Conservation (phyloP, 495 filamentous ascomycete species). For the Penicillium roqueforti region DNA sequence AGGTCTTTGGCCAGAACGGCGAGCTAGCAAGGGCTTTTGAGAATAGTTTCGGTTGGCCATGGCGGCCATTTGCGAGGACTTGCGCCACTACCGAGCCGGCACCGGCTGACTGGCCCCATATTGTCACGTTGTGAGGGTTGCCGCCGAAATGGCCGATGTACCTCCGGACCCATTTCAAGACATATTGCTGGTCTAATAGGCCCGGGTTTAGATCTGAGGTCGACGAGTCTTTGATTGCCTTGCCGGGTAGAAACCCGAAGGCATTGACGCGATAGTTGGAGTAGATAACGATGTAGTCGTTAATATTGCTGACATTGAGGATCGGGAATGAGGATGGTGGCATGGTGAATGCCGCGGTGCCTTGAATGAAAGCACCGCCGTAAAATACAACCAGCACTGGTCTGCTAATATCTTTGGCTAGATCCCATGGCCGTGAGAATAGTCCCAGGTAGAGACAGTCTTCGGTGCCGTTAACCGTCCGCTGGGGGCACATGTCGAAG, state of each 20-base stretch:
- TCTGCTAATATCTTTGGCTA: slow-evolving; percentile 29
- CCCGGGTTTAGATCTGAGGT: slow-evolving; percentile 50
- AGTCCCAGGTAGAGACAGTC: slow-evolving; percentile 59
- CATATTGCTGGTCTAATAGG: slow-evolving; percentile 47
- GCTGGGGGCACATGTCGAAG: slow-evolving; percentile 57
- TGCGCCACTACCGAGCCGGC: slow-evolving; percentile 54
- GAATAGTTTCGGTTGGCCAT: slow-evolving; percentile 37
- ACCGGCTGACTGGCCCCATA: slow-evolving; percentile 53
- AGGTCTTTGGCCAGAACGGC: slow-evolving; percentile 60
- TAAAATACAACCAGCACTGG: slow-evolving; percentile 60
- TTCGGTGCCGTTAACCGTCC: slow-evolving; percentile 56
- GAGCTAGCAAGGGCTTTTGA: slow-evolving; percentile 54
- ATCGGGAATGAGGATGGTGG: slow-evolving; percentile 55
- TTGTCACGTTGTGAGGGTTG: slow-evolving; percentile 46
- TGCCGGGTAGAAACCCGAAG: slow-evolving; percentile 55
- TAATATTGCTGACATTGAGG: slow-evolving; percentile 43
- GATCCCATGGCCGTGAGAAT: slow-evolving; percentile 53
- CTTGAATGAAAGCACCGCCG: slow-evolving; percentile 60
- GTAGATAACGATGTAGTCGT: slow-evolving; percentile 51
- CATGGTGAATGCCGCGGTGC: slow-evolving; percentile 48
- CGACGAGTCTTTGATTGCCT: slow-evolving; percentile 43
- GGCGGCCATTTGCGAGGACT: slow-evolving; percentile 44
- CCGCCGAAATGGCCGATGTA: slow-evolving; percentile 51
- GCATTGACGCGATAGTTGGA: slow-evolving; percentile 55
- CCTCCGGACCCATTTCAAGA: slow-evolving; percentile 51